phyloP scores from a whole-genome alignment of 225 moss, liverwort and hornwort genomes.

The Polytrichum commune region DNA sequence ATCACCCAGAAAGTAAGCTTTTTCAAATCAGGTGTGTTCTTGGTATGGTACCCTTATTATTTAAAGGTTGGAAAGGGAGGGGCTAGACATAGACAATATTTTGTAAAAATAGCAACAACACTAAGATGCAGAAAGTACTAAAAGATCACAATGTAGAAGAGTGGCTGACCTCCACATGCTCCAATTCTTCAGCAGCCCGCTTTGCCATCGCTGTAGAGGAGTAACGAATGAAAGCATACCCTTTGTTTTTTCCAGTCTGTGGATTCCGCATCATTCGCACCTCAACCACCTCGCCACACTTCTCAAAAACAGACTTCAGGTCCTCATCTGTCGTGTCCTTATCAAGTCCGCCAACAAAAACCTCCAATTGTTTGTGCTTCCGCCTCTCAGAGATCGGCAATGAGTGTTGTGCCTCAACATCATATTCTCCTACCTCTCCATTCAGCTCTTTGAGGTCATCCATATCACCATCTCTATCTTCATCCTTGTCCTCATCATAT shows the following conservation, averaged over 20 bases:
- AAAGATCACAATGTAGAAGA: neutral
- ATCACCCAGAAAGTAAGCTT: too few species aligned
- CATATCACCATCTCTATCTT: slow-evolving; percentile 5
- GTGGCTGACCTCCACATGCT: slow-evolving; percentile 13
- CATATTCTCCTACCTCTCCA: slow-evolving; percentile 18
- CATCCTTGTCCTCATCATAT: slow-evolving; percentile 3
- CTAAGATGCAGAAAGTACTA: too few species aligned
- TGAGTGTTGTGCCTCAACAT: slow-evolving; percentile 14
- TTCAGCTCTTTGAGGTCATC: slow-evolving; percentile 8
- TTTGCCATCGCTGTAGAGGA: slow-evolving; percentile 14
- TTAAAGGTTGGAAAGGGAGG: too few species aligned
- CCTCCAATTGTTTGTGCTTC: slow-evolving; percentile 19
- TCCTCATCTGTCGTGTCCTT: slow-evolving; percentile 19
- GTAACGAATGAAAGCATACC: slow-evolving; percentile 18
- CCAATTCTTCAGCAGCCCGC: slow-evolving; percentile 16
- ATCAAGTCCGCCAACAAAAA: slow-evolving; percentile 18
- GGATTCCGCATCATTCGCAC: slow-evolving; percentile 20
- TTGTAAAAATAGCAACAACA: too few species aligned
- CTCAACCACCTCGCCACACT: slow-evolving; percentile 15
- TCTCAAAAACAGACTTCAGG: slow-evolving; percentile 13
- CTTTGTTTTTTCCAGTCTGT: slow-evolving; percentile 19
- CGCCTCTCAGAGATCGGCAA: slow-evolving; percentile 15
- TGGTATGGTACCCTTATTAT: too few species aligned
- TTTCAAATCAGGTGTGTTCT: too few species aligned
- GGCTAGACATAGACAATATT: too few species aligned